These are phyloP conservation scores for barrel medic (Medicago truncatula) DNA, from an alignment of 306 rosid species.

Conservation along the genomic window MtrunA17r5.0-ANR NC_053044.1:42354501-42355000, in stretches of 20 bases:
- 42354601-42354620: not conserved
- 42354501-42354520: conserved; percentile 6
- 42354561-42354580: not conserved
- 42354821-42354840: too few relatives aligned
- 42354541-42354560: not conserved
- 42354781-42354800: too few relatives aligned
- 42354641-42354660: not conserved
- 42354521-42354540: not conserved
- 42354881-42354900: too few relatives aligned
- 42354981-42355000: conserved; percentile 7
- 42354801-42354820: too few relatives aligned
- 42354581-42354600: conserved; percentile 10
- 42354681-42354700: not conserved
- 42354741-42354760: too few relatives aligned
- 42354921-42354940: too few relatives aligned
- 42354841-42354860: too few relatives aligned
- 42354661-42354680: not conserved
- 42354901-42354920: too few relatives aligned
- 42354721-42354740: too few relatives aligned
- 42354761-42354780: too few relatives aligned
- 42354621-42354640: not conserved
- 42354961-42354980: conserved; percentile 7
- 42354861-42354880: too few relatives aligned
- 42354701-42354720: too few relatives aligned
- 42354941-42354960: conserved; percentile 21